Percentiles rank a stretch among this genome's conserved stretches.
These are phyloP conservation scores for Lipomyces orientalis DNA, from an alignment of 805 yeast genomes.

Conservation along the genomic window DNA sequence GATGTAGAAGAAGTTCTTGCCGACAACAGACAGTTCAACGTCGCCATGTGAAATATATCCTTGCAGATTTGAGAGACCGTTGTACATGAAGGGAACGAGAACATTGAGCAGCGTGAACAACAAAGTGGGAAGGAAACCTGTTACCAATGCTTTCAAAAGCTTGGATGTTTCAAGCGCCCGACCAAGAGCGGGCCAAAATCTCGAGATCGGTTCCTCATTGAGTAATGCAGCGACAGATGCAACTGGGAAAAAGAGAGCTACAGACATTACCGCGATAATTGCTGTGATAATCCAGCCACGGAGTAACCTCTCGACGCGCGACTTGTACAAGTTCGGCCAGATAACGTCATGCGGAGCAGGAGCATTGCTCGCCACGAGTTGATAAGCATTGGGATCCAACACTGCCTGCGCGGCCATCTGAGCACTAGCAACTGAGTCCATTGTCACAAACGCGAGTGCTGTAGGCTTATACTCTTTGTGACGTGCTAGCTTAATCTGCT, in stretches of 20 bases:
- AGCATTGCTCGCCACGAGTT: conserved; percentile 79
- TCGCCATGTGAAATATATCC: conserved; percentile 93
- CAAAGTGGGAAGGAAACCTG: conserved; percentile 90
- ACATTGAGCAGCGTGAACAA: conserved; percentile 84
- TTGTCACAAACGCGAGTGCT: conserved; percentile 90
- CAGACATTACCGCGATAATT: conserved; percentile 69
- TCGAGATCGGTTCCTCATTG: conserved; percentile 75
- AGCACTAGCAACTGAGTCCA: conserved; percentile 94
- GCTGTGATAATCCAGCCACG: conserved; percentile 69
- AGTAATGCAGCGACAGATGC: conserved; percentile 82
- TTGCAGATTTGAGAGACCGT: conserved; percentile 80
- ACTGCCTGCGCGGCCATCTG: conserved; percentile 97
- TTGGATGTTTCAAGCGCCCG: conserved; percentile 63
- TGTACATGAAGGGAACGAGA: conserved; percentile 82
- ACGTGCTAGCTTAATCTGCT: conserved; percentile 69
- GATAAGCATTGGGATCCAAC: conserved; percentile 85
- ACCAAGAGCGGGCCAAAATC: conserved; percentile 84
- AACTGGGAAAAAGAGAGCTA: conserved; percentile 81
- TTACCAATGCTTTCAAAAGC: conserved; percentile 79
- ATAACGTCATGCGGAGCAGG: conserved; percentile 96
- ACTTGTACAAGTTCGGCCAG: conserved; percentile 88
- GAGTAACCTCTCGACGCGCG: conserved; percentile 70
- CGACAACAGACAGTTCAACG: conserved; percentile 85
- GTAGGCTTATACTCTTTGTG: conserved; percentile 76
- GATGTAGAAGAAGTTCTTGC: conserved; percentile 91